Evolutionary conservation across 352 stramenopile genomes (phyloP), one percentile per base, ranked within the genome.

Genomic region (Plasmopara viticola): DNA sequence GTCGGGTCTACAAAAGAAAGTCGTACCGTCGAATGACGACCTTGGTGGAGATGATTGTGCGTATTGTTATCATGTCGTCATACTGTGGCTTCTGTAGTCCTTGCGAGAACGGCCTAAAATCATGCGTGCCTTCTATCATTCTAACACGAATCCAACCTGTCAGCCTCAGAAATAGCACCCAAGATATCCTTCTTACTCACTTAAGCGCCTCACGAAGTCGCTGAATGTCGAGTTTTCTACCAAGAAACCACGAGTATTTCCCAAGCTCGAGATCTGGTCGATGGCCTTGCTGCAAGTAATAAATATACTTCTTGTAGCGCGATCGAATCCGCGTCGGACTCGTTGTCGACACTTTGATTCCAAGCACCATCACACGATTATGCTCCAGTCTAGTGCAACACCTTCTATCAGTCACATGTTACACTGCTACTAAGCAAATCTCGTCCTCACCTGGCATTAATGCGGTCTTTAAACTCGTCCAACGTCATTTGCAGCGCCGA

Each of bases 251-350:
- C 53, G 84, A 90, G 53, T 72, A 90, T 44, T 83, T 88, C 48
- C 76, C 70, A 9, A 84, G 56, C 35, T 86, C 62, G 20, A 90
- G 62, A 55, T 89, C 69, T 0, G 81, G 81, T 10, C 81, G 77
- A 44, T 81, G 51, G 4, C 81, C 84, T 64, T 94, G 84, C 50
- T 94, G 81, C 63, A 94, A 72, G 62, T 94, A 94, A 73, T 94
- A 94, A 38, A 94, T 69, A 59, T 94, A 94, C 66, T 91, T 90
- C 54, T 94, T 94, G 72, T 82, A 87, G 17, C 72, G 73, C 34
- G 84, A 91, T 6, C 81, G 82, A 55, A 89, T 88, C 20, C 81
- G 79, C 30, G 70, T 70, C 3, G 71, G 72, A 29, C 63, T 48
- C n/a, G 56, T 64, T 13, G 54, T 58, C 7, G 56, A 58, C 2